Evolutionary conservation across 495 filamentous ascomycete genomes (phyloP).

Genomic region (Xylaria flabelliformis): DNA sequence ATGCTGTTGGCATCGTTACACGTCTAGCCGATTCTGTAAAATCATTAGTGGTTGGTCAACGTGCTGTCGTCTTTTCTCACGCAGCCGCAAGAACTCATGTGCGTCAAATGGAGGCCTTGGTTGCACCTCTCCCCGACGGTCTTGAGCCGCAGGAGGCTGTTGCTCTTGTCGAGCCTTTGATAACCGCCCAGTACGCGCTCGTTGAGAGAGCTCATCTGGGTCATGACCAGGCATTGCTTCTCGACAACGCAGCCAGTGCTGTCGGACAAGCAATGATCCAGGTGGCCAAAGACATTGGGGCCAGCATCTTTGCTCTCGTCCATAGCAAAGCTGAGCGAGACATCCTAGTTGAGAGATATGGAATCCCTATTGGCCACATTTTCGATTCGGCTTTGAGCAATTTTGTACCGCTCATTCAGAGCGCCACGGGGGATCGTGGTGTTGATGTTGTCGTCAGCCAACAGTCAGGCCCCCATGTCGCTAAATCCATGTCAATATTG

Average conservation of each 20-base stretch:
- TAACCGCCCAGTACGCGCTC: not conserved
- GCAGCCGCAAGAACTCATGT: conserved; percentile 4
- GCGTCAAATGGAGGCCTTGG: not conserved
- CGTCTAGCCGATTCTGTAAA: not conserved
- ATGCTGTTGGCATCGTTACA: not conserved
- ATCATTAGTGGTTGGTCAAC: not conserved
- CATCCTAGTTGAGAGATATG: not conserved
- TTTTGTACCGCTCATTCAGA: not conserved
- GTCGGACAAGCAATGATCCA: not conserved
- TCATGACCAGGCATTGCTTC: not conserved
- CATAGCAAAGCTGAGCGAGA: conserved; percentile 2
- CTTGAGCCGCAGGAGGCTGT: conserved; percentile 1
- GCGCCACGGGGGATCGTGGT: not conserved
- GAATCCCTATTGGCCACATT: not conserved
- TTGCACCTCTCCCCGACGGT: not conserved
- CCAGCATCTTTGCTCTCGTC: not conserved
- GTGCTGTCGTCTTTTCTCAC: not conserved
- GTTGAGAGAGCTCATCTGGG: not conserved
- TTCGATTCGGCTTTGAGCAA: conserved; percentile 9
- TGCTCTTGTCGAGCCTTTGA: not conserved
- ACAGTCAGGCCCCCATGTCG: not conserved
- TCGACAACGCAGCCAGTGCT: conserved; percentile 3
- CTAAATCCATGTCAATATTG: not conserved
- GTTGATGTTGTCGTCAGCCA: conserved; percentile 15
- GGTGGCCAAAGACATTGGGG: not conserved